These are phyloP conservation scores for Pseudozyma sp. DNA, from an alignment of 1,284 basidiomycete species.

Conservation along the genomic window DNA sequence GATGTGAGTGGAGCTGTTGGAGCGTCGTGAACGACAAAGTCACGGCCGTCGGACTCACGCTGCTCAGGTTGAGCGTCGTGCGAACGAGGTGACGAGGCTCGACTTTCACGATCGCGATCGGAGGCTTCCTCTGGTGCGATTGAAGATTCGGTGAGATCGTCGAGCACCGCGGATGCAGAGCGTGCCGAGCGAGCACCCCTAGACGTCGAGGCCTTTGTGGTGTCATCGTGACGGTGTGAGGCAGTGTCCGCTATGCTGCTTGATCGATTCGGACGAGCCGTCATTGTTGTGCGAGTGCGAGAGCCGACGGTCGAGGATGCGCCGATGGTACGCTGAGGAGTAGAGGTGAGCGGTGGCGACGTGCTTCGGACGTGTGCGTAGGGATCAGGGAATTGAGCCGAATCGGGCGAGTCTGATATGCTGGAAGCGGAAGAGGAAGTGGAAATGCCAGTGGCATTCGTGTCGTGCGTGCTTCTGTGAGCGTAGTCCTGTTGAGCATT, in stretches of 20 bases:
- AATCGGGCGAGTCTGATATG: slow-evolving; percentile 26
- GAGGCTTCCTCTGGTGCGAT: slow-evolving; percentile 34
- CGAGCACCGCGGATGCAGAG: slow-evolving; percentile 40
- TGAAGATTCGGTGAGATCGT: slow-evolving; percentile 47
- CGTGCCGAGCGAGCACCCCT: slow-evolving; percentile 25
- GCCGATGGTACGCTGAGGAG: slow-evolving; percentile 31
- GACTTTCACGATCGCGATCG: slow-evolving; percentile 3
- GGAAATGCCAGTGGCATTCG: slow-evolving; percentile 11
- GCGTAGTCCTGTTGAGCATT: slow-evolving; percentile 10
- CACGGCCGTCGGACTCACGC: slow-evolving; percentile 13
- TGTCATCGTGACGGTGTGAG: slow-evolving; percentile 33
- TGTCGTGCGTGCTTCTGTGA: background rate
- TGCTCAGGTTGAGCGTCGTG: slow-evolving; percentile 1
- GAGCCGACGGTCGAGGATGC: slow-evolving; percentile 46
- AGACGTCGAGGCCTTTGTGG: slow-evolving; percentile 28
- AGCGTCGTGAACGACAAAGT: slow-evolving; percentile 40
- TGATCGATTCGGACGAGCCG: slow-evolving; percentile 32
- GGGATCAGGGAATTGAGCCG: slow-evolving; percentile 32
- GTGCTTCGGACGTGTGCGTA: slow-evolving; percentile 36
- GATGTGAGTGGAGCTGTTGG: slow-evolving; percentile 12
- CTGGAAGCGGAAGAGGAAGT: slow-evolving; percentile 35
- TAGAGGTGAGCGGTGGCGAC: slow-evolving; percentile 49
- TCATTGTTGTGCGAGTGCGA: slow-evolving; percentile 40
- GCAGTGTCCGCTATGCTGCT: slow-evolving; percentile 15
- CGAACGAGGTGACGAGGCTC: background rate